Base-by-base conservation (phyloP, 2,329 filamentous ascomycete species). In the Aspergillus ibericus region DNA sequence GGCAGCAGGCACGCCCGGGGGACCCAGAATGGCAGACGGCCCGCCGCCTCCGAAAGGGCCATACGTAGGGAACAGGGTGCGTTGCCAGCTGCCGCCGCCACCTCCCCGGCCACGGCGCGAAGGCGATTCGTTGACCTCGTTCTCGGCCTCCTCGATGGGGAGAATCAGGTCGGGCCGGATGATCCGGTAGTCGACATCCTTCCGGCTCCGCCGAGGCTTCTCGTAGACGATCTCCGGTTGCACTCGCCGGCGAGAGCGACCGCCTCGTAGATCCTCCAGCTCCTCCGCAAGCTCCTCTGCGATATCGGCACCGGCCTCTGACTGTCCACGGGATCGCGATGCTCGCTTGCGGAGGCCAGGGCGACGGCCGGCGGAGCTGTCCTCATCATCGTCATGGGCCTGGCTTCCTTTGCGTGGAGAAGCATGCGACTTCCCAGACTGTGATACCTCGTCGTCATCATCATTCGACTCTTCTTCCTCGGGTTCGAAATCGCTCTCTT, bases 1-100 rank as follows among this genome's bases (percentile, higher is more conserved):
- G 20, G 90, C 90, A 56, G 88, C 89, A 80, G 70, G 70, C 16
- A 72, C 71, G n/a, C 88, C 90, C 5, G 90, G 88, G 1, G 91
- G 91, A 60, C 82, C 87, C 56, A 93, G 83, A 12, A 95, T 81
- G 15, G 91, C 85, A 32, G 87, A 83, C 42, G 83, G 83, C 35
- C 91, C 91, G 44, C 88, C 87, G 47, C 90, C 90, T 42, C 95
- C 95, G 75, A 99, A 98, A 2, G 95, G 95, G 8, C 95, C 95
- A 71, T 89, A 91, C 0, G 92, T 96, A 20, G 92, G 92, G 76
- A 96, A 93, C 32, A 98, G 82, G 58, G 84, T 91, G 51, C 92
- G 89, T 71, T 93, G 91, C 87, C 88, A 92, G 44, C 77, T 78
- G 47, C 76, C 71, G 10, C 80, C 78, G 29, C 80, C 83, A 36